Evolutionary conservation across 345 rosid genomes (phyloP), one percentile per base, ranked within the genome.

Genomic region (Eucalyptus albens): DNA sequence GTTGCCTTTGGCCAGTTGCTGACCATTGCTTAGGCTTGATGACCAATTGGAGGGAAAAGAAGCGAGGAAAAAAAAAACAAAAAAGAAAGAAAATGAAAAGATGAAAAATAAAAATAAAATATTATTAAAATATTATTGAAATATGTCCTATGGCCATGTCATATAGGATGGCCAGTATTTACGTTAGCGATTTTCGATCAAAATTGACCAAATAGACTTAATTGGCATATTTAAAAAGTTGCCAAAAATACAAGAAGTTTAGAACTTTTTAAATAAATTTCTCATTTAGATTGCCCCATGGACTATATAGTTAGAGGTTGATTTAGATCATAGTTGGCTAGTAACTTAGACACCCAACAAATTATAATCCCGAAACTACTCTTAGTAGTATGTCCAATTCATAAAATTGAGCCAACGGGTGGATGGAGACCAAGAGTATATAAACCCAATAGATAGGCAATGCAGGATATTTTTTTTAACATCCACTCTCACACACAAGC

Each of bases 111-210:
- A 24, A 53, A 53, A 15, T 7, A 51, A 53, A 19, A 53, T 17
- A 3, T 51, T 17, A 51, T 53, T 53, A 7, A 53, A 53, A 53
- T 17, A 56, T 56, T 56, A 56, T 56, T 56, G 27, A 56, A 56
- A 56, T 22, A 9, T 56, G 62, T 56, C 6, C 24, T 53, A 53
- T 53, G 24, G 24, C 10, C 56, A 17, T 51, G 22, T 17, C 22
- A 17, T 17, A 21, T 56, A 4, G 5, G 6, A 22, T 5, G 1
- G 0, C 27, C 11, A 55, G 3, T 9, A 55, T 55, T 1, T 4
- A 55, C 1, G 0, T 22, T 22, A 22, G 5, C 0, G 3, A 22
- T 55, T 55, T 55, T 22, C 1, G 11, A 22, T 9, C 27, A 55
- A 55, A 22, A 55, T 8, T 55, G 60, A 22, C 11, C 0, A 22